phyloP scores from a whole-genome alignment of 768 basidiomycete species.

The Leccinum incarnatum region DNA sequence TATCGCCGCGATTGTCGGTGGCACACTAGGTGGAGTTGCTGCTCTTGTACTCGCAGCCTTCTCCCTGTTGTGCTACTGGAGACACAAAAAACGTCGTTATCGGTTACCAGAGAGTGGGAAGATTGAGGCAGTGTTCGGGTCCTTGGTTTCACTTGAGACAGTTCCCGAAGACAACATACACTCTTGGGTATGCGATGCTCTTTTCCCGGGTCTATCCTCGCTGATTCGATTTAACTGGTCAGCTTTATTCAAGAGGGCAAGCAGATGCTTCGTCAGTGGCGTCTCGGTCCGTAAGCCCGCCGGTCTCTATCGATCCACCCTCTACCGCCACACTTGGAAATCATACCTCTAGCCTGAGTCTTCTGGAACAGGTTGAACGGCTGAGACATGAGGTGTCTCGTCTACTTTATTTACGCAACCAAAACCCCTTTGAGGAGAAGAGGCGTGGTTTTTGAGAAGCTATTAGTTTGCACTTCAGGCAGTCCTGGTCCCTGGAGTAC shows the following conservation, averaged over 20 bases:
- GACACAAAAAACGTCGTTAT: background rate
- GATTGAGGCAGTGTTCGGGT: background rate
- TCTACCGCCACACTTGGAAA: background rate
- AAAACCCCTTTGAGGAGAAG: background rate
- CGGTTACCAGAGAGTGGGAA: background rate
- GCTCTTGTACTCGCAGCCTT: background rate
- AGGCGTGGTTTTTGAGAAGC: background rate
- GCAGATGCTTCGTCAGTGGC: background rate
- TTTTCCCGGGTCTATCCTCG: background rate
- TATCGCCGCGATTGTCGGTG: constrained; percentile 9
- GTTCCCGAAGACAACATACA: background rate
- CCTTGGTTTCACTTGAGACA: background rate
- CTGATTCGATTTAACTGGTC: background rate
- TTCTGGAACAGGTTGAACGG: background rate
- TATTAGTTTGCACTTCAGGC: background rate
- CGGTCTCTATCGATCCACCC: background rate
- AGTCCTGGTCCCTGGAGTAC: background rate
- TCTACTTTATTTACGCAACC: background rate
- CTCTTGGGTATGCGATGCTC: background rate
- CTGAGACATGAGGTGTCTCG: background rate
- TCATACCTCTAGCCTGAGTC: background rate
- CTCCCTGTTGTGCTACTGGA: constrained; percentile 5
- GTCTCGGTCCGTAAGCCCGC: background rate
- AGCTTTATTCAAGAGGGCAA: background rate
- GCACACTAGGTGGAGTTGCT: constrained; percentile 2